phyloP scores from a whole-genome alignment of 139 green algal species.

The Tetraselmis chui region DNA sequence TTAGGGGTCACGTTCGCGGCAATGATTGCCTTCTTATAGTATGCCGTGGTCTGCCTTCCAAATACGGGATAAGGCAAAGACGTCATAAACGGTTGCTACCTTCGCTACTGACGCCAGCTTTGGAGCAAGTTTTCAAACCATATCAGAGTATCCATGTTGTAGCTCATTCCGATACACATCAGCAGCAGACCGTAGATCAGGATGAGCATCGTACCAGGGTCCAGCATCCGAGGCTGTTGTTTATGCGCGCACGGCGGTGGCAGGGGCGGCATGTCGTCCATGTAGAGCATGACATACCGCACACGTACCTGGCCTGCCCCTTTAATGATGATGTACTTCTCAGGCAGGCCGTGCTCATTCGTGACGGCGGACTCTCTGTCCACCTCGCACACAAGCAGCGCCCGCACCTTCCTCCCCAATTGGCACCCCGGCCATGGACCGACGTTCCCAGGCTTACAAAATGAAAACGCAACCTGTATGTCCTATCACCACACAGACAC shows the following conservation, averaged over 20 bases:
- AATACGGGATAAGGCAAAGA: too few species aligned
- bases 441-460: slow-evolving; percentile 16
- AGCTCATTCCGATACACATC: slow-evolving; percentile 9
- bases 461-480: slow-evolving; percentile 27
- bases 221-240: slow-evolving; percentile 1
- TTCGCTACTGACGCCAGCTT: not conserved
- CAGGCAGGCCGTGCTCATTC: slow-evolving; percentile 6
- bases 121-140: not conserved
- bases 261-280: slow-evolving; percentile 4
- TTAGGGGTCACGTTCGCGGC: too few species aligned
- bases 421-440: slow-evolving; percentile 7
- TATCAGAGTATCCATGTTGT: not conserved
- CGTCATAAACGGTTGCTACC: too few species aligned
- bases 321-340: slow-evolving; percentile 29
- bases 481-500: not conserved
- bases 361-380: slow-evolving; percentile 12
- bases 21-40: too few species aligned
- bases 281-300: slow-evolving; percentile 26
- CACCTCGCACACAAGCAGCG: slow-evolving; percentile 38
- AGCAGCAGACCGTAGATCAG: slow-evolving; percentile 21
- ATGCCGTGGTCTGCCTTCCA: too few species aligned
- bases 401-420: slow-evolving; percentile 23
- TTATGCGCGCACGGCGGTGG: not conserved
- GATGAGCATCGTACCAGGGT: slow-evolving; percentile 22
- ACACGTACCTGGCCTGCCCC: slow-evolving; percentile 17